Percentiles rank a stretch among this genome's conserved stretches.
Conservation (phyloP, 2,329 filamentous ascomycete genomes). For the Fusarium sp. region DNA sequence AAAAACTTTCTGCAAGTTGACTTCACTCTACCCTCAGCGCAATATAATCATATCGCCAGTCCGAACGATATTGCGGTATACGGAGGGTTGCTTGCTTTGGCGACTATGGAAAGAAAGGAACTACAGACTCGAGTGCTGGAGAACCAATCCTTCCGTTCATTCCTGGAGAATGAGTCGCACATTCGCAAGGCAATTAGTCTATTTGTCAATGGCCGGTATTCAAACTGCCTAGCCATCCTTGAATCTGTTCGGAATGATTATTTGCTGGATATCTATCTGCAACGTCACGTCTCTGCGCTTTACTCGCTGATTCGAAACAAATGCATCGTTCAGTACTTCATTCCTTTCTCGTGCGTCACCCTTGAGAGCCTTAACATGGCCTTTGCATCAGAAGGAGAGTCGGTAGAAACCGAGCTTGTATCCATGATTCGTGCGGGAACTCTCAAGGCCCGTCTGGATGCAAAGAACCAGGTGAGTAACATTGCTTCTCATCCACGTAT, state of each 20-base stretch:
- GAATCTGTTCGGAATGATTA: slow-evolving; percentile 87
- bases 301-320: slow-evolving; percentile 85
- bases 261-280: slow-evolving; percentile 87
- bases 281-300: slow-evolving; percentile 75
- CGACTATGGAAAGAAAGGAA: slow-evolving; percentile 84
- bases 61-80: slow-evolving; percentile 93
- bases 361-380: slow-evolving; percentile 80
- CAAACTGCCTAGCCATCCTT: slow-evolving; percentile 82
- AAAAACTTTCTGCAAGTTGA: slow-evolving; percentile 74
- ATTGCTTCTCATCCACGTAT: not conserved
- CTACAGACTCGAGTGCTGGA: slow-evolving; percentile 82
- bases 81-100: slow-evolving; percentile 88
- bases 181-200: slow-evolving; percentile 89
- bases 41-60: slow-evolving; percentile 78
- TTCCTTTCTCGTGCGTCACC: slow-evolving; percentile 89
- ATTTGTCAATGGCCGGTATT: slow-evolving; percentile 92
- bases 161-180: slow-evolving; percentile 92
- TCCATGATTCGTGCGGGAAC: slow-evolving; percentile 78
- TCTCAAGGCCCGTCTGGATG: slow-evolving; percentile 84
- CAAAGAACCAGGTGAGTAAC: slow-evolving; percentile 74
- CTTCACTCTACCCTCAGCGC: slow-evolving; percentile 58
- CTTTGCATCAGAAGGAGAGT: slow-evolving; percentile 73
- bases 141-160: slow-evolving; percentile 82
- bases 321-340: slow-evolving; percentile 92
- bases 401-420: slow-evolving; percentile 80